These are phyloP conservation scores for Orbilia oligospora DNA, from an alignment of 2,329 filamentous ascomycete genomes.

Conservation along the genomic window DNA sequence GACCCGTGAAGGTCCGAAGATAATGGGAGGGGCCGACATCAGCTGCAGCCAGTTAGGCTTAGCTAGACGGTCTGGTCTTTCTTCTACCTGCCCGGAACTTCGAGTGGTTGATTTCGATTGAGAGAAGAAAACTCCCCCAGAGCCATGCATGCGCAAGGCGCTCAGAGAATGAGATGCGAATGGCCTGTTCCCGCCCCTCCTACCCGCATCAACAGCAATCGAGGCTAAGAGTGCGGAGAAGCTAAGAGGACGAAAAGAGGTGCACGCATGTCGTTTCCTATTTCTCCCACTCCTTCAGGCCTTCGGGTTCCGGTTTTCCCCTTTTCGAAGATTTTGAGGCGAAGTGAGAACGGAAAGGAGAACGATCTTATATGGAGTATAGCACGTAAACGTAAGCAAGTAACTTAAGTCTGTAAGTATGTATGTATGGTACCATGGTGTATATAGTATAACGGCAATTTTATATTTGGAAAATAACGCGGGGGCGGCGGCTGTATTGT, in stretches of 20 bases:
- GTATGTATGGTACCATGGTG: background rate
- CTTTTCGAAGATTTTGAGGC: constrained; percentile 54
- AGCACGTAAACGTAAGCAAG: background rate
- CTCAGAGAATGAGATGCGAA: constrained; percentile 41
- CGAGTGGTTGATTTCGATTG: background rate
- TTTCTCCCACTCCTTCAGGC: constrained; percentile 34
- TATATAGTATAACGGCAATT: background rate
- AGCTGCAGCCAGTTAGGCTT: background rate
- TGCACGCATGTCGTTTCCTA: constrained; percentile 56
- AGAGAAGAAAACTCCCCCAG: constrained; percentile 4
- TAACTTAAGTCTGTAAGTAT: no score
- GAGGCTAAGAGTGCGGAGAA: constrained; percentile 51
- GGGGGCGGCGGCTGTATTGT: constrained; percentile 18
- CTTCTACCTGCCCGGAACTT: constrained; percentile 32
- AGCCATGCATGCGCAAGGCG: constrained; percentile 30
- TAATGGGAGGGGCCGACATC: background rate
- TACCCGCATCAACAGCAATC: constrained; percentile 47
- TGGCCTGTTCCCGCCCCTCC: constrained; percentile 17
- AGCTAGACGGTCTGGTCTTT: background rate
- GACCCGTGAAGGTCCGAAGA: constrained; percentile 35
- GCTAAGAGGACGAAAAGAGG: constrained; percentile 36
- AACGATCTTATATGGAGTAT: constrained; percentile 4
- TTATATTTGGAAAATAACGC: constrained; percentile 45
- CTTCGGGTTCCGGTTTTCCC: constrained; percentile 48
- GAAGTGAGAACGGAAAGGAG: constrained; percentile 24